Evolutionary conservation across 164 flowering plant species (phyloP).

Genomic region (Kalanchoe fedtschenkoi): DNA sequence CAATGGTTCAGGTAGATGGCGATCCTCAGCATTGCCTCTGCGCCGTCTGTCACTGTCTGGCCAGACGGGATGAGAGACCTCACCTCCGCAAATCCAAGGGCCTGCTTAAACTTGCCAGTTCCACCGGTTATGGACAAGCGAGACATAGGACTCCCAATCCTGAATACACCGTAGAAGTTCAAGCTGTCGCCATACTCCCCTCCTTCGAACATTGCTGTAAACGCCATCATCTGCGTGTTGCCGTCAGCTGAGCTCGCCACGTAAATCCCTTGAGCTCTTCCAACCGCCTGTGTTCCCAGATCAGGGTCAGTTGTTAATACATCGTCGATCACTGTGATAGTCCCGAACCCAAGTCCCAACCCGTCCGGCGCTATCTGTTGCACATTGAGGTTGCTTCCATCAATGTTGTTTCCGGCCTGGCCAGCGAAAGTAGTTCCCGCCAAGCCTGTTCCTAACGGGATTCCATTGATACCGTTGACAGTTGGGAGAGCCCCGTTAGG

Average conservation of each 20-base stretch:
- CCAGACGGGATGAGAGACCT: conserved; percentile 47
- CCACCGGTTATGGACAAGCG: conserved; percentile 55
- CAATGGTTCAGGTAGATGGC: conserved; percentile 40
- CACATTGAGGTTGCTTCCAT: conserved; percentile 7
- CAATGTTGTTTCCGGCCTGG: conserved; percentile 10
- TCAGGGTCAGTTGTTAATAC: conserved; percentile 41
- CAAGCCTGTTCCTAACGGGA: conserved; percentile 73
- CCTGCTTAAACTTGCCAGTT: conserved; percentile 60
- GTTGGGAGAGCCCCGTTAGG: conserved; percentile 78
- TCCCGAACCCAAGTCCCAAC: conserved; percentile 53
- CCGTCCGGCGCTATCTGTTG: conserved; percentile 43
- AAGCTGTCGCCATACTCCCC: conserved; percentile 70
- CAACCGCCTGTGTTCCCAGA: conserved; percentile 38
- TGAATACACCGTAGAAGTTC: conserved; percentile 54
- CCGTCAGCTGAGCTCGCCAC: conserved; percentile 67
- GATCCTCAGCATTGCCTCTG: conserved; percentile 55
- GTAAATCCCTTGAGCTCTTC: conserved; percentile 63
- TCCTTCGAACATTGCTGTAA: conserved; percentile 67
- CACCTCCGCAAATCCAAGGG: conserved; percentile 55
- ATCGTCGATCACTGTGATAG: conserved; percentile 63
- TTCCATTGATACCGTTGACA: conserved; percentile 42
- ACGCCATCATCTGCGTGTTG: conserved; percentile 60
- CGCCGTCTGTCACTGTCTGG: conserved; percentile 44
- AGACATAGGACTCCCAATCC: conserved; percentile 40
- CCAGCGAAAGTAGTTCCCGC: conserved; percentile 56